These are phyloP conservation scores for Trichosanthes cucumerina DNA, from an alignment of 306 rosid genomes.

Conservation along the genomic window DNA sequence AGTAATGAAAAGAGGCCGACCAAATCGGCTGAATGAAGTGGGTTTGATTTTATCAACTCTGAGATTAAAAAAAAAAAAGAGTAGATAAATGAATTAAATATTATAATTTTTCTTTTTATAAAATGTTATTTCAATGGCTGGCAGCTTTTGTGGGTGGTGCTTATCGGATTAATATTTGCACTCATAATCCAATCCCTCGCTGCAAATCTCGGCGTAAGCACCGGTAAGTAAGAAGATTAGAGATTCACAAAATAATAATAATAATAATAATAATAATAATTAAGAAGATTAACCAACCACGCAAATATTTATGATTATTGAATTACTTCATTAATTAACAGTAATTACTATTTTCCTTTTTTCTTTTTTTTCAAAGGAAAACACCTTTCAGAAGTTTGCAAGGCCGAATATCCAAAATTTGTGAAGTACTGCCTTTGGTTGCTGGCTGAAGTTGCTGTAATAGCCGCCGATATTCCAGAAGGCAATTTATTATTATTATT, in stretches of 20 bases:
- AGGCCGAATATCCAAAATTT: constrained; percentile 56
- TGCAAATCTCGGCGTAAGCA: constrained; percentile 83
- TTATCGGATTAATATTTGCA: constrained; percentile 67
- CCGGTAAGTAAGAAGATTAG: constrained; percentile 26
- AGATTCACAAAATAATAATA: too few relatives aligned
- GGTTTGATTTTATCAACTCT: background rate
- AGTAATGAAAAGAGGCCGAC: background rate
- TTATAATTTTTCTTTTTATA: background rate
- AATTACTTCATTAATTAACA: background rate
- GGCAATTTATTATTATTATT: constrained; percentile 12
- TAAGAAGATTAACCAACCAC: background rate
- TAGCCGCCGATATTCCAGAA: constrained; percentile 94
- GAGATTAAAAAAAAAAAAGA: background rate
- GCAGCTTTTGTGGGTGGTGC: constrained; percentile 87
- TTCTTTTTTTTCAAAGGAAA: constrained; percentile 30
- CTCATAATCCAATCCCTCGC: constrained; percentile 81
- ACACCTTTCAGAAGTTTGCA: constrained; percentile 80
- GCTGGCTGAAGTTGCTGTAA: constrained; percentile 72
- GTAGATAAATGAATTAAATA: background rate
- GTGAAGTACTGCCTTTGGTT: constrained; percentile 74
- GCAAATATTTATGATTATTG: background rate
- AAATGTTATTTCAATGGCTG: background rate
- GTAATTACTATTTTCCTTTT: background rate
- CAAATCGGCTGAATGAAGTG: background rate
- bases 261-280: background rate